Evolutionary conservation across 2,329 filamentous ascomycete genomes (phyloP), one percentile per base, ranked within the genome.

Genomic region (Talaromyces amestolkiae): DNA sequence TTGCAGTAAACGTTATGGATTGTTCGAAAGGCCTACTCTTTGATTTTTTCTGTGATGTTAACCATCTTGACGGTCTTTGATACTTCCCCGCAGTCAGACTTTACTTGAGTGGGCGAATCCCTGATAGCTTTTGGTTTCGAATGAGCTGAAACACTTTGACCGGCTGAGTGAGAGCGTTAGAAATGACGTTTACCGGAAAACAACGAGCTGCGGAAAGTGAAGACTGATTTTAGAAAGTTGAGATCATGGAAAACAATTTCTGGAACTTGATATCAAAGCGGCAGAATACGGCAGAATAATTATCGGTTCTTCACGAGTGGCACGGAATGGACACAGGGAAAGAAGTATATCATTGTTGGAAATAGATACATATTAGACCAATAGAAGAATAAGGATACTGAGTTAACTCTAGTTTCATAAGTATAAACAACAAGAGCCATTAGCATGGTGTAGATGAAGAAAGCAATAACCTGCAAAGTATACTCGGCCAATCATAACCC

Each of bases 31-130:
- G 77, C 89, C 75, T 81, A 97, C 94, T 98, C 95, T 86, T 99
- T 99, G 84, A 99, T 99, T 86, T 97, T 98, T 64, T 99, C 96
- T 70, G 95, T 98, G 71, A 99, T 99, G 84, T 98, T 98, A 80
- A 98, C 95, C 95, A 99, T 99, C 74, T 75, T 81, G 77, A 58
- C 74, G 70, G 70, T 73, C 68, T 59, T 56, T 59, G 59, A 70
- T 69, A 69, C 70, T 72, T 70, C 69, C 71, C 69, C 70, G 70
- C 61, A 67, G 35, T 67, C 56, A 39, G 39, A 45, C 35, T 41
- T 61, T 60, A 41, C 22, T 22, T 19, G 45, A 39, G 22, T 64
- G 19, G 22, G 17, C 43, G 19, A 37, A 31, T 33, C 10, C 39
- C 13, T 22, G 41, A 9, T 24, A 24, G 4, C 7, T 22, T 37